Evolutionary conservation across 2,329 filamentous ascomycete genomes (phyloP), one percentile per base, ranked within the genome.

Genomic region (Sporothrix curviconia): DNA sequence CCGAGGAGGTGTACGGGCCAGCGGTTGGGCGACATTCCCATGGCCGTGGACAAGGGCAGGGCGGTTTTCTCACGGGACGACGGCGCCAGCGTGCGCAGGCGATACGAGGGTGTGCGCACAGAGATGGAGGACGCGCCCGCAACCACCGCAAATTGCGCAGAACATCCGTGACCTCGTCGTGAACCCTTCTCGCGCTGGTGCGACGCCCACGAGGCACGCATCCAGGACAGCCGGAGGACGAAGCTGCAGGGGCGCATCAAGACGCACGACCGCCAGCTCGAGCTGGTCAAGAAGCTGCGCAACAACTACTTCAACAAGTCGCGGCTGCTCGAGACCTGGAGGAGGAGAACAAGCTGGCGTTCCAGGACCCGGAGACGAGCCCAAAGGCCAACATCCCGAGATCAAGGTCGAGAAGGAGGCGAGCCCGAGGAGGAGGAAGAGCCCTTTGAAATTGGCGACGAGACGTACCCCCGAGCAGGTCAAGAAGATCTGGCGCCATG

Each of bases 281-380:
- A 99, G 61, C 72, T 82, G 19, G 90, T 96, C 61, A 90, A 91
- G 79, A 97, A 97, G 75, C 82, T 96, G 65, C 85, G 94, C 63
- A 96, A 89, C 72, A 89, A 90, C 66, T 99, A 99, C 74, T 97
- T 97, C 81, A 99, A 97, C 78, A 99, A 97, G 75, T 99, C 94
- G 71, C 87, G 95, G 51, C 78, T 96, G 61, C 87, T 97, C 7
- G 95, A 99, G 70, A 99, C 69, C 76, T 97, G 60, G 94, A 99
- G 71, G 94, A 99, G 73, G 95, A 99, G 77, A 96, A 96, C 72
- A 97, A 99, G 74, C 81, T 99, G 56, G 94, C 92, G 39, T 99
- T 99, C 73, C 91, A 96, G 71, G 90, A 92, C 63, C 90, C 91
- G 2, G 82, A 86, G 66, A 77, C 71, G 34, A 91, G 87, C 70